Evolutionary conservation across 1,284 basidiomycete species (phyloP), one percentile per base, ranked within the genome.

Genomic region (Ceratobasidium sp.): DNA sequence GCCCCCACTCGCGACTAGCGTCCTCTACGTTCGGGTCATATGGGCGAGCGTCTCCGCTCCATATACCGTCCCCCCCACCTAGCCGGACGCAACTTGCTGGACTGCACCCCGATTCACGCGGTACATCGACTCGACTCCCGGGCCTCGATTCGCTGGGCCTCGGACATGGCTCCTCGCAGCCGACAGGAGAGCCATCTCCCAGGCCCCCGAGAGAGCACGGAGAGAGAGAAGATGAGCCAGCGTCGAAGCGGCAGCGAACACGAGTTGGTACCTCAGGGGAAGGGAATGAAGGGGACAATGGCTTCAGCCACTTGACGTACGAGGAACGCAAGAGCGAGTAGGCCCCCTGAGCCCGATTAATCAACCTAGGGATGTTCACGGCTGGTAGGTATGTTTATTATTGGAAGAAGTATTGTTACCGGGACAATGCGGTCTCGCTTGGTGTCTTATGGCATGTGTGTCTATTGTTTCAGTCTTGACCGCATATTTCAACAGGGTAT

Each of bases 321-420:
- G 64, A 69, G 14, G 64, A 52, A 43, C 64, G 36, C 23, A 36
- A 69, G 50, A 30, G 45, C 52, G 64, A 45, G 39, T 69, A 69
- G 16, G 46, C 61, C 45, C 52, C 18, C 30, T 26, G 34, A 45
- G 16, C 39, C 41, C 48, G 36, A n/a, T 41, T 45, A 57, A 69
- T 69, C 64, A 57, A 30, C 57, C 39, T 36, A 69, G 64, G 64
- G 52, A 69, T 53, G 46, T 43, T 30, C n/a, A n/a, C n/a, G n/a
- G n/a, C n/a, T n/a, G n/a, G n/a, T n/a, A n/a, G 2, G 16, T 43
- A 43, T 69, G 52, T 57, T 55, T 57, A 69, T 55, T 69, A 43
- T 57, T 57, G 36, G 52, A 45, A 57, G 52, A 26, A 52, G 64
- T 36, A 43, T 26, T 43, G 36, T 48, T 3, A 28, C 30, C 43